Percentiles rank a stretch among this genome's conserved stretches.
These are phyloP conservation scores for Alternaria longipes DNA, from an alignment of 2,329 filamentous ascomycete genomes.

Conservation along the genomic window DNA sequence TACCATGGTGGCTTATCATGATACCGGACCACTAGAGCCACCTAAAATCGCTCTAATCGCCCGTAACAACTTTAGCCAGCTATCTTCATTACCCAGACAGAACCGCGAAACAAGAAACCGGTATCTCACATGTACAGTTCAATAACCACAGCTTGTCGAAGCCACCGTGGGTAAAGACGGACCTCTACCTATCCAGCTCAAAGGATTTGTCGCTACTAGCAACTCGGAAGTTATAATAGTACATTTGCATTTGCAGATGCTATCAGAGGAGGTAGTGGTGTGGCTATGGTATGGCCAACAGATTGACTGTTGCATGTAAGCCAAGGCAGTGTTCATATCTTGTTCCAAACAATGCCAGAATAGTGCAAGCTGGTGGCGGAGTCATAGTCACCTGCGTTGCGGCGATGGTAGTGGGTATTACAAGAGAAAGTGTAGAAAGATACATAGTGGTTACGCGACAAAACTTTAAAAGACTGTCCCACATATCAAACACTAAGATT, in stretches of 20 bases:
- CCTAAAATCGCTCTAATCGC: background rate
- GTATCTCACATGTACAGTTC: background rate
- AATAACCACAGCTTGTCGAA: background rate
- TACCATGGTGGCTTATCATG: background rate
- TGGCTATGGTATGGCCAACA: background rate
- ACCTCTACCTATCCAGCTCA: background rate
- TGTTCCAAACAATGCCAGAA: background rate
- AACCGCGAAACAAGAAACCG: background rate
- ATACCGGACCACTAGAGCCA: background rate
- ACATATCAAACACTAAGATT: too few species aligned
- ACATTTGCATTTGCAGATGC: background rate
- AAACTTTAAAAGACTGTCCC: background rate
- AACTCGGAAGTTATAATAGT: background rate
- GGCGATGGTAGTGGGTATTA: background rate
- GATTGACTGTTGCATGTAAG: too few species aligned
- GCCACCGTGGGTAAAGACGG: background rate
- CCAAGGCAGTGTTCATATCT: too few species aligned
- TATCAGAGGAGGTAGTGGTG: background rate
- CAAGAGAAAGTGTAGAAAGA: background rate
- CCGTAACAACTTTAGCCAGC: background rate
- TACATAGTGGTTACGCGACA: background rate
- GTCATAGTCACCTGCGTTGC: background rate
- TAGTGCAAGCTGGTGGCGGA: background rate
- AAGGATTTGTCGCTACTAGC: background rate
- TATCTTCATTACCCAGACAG: background rate